Evolutionary conservation across 306 rosid genomes (phyloP), one percentile per base, ranked within the genome.

Genomic region (Canavalia gladiata): DNA sequence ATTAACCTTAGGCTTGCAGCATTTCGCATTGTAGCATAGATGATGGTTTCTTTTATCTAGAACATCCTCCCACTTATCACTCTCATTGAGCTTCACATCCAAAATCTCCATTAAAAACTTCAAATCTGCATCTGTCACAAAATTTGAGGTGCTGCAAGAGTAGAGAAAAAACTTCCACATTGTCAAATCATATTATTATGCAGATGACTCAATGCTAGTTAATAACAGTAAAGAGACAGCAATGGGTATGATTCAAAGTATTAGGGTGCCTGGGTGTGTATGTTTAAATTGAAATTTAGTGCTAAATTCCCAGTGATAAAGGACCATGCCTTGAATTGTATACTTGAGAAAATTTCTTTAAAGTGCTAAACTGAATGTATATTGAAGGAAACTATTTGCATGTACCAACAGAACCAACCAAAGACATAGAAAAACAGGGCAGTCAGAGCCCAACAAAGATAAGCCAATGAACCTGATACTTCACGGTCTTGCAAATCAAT

Each of bases 1-100:
- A 59, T 54, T 70, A 73, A 95, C 99, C 99, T 93, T 89, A 57
- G 98, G 93, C 81, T 89, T 89, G 97, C 87, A 86, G 91, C 92
- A 91, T 85, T 91, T 91, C 0, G 97, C 98, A 67, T 63, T 72
- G 93, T 95, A 95, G 76, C 78, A 85, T 18, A 95, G 80, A 68
- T 59, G 76, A 72, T 78, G 51, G 72, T 88, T 93, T 52, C 88
- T 85, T 89, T 87, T 95, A 63, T 95, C 93, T 7, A 93, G 66
- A 29, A 95, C 98, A 81, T 73, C 72, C 57, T 93, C 92, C 99
- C 98, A 95, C 64, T 78, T 88, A 89, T 87, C 88, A 83, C 76
- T 80, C 71, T 86, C 82, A 54, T 73, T 52, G 25, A 54, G 77
- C 78, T 80, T 88, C 87, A 81, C 93, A 65, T 89, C 96, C 86